Base-by-base conservation (phyloP, 306 rosid species). In the Pyrus bretschneideri region DNA sequence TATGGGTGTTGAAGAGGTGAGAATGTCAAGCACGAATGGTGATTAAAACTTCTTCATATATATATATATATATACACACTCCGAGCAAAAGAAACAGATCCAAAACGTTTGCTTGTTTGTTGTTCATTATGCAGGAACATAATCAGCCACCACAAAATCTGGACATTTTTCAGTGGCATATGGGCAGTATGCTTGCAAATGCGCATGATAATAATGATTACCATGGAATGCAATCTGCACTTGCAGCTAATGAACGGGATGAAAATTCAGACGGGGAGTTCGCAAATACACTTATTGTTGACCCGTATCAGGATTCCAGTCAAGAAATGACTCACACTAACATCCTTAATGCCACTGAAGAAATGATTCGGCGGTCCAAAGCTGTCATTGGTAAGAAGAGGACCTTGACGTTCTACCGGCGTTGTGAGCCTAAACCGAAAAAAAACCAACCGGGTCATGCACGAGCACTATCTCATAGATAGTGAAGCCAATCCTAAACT, bases 401-500 rank as follows among this genome's bases (percentile, higher is more conserved):
- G 80, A 89, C 88, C 11, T 77, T 89, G 59, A 90, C 87, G 58
- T 91, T 84, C 78, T 40, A 88, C 12, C 0, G 0, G 23, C 86
- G 87, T 5, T 80, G 83, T 62, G 71, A 18, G 80, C 83, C 2
- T 33, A 79, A 74, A 10, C 14, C 70, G n/a, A 58, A 55, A 17
- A 6, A 76, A 51, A 77, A 81, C 86, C 79, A 69, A 80, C 1
- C 89, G 91, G 91, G 85, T 89, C 21, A 81, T 87, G n/a, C 97
- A 91, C 67, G 93, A 89, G 65, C 87, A 89, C 61, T 81, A 83
- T 57, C 70, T 19, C 23, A 10, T 4, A 31, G 69, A 64, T 14
- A 78, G 78, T 29, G n/a, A 35, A 21, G 40, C 3, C n/a, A 40
- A 25, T 60, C 69, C 7, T 61, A 5, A 5, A 9, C 35, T 64